phyloP scores from a whole-genome alignment of 1,139 yeast species.

The Maudiozyma humilis region DNA sequence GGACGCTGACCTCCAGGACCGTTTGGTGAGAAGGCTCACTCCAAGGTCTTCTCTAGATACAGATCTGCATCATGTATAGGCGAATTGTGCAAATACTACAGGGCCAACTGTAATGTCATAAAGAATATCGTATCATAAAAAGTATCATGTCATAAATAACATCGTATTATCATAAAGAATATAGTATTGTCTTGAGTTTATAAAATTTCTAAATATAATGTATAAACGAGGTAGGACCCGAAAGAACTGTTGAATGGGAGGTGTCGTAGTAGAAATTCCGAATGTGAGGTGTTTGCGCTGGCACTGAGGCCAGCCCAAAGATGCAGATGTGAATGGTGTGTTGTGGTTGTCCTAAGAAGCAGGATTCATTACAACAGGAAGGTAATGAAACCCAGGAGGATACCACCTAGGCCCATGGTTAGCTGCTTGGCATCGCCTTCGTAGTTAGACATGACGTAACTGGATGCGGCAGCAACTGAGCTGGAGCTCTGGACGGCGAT shows the following conservation, averaged over 20 bases:
- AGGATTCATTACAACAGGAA: constrained; percentile 3
- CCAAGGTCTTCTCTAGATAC: constrained; percentile 26
- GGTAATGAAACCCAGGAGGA: constrained; percentile 9
- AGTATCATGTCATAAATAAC: no score
- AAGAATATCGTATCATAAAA: not conserved
- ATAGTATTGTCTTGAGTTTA: not conserved
- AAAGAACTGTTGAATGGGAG: not conserved
- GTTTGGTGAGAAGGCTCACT: constrained; percentile 26
- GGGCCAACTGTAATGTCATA: not conserved
- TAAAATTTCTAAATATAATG: not conserved
- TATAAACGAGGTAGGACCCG: not conserved
- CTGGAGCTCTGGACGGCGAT: constrained; percentile 9
- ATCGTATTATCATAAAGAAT: no score
- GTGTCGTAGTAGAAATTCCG: not conserved
- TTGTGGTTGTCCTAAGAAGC: not conserved
- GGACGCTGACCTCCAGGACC: constrained; percentile 24
- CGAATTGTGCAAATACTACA: not conserved
- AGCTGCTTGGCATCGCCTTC: constrained; percentile 10
- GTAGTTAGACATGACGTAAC: constrained; percentile 4
- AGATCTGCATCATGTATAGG: not conserved
- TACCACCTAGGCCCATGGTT: constrained; percentile 5
- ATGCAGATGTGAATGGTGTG: constrained; percentile 1
- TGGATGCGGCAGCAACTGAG: constrained; percentile 3
- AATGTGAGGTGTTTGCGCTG: not conserved
- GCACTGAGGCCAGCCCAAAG: no score